Base-by-base conservation (phyloP, 768 basidiomycete genomes). In the Pleurotus citrinopileatus region DNA sequence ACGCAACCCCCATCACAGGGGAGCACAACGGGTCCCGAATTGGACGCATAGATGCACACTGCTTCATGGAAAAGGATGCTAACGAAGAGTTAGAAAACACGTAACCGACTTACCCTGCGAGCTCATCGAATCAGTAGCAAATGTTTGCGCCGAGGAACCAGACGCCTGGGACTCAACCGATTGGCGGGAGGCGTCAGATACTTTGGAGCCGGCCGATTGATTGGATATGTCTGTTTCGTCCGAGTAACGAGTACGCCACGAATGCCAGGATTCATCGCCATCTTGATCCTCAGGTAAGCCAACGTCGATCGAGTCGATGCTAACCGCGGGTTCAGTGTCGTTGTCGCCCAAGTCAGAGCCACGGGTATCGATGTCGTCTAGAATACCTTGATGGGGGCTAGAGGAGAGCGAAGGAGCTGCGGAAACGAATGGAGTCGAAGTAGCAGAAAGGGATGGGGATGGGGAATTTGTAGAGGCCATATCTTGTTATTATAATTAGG, bases 201-300 rank as follows among this genome's bases (percentile, higher is more conserved):
- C 34, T 37, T 51, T 51, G 22, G 48, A 36, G 13, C 19, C 34
- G 20, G 10, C 34, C 29, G 48, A 51, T 8, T 51, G 34, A 22
- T 51, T 34, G 6, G 48, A 51, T n/a, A 51, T 23, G 34, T 51
- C 48, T 37, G 48, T 37, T 26, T 51, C 48, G 29, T 37, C 34
- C 2, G 48, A 51, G n/a, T 51, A 34, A 10, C 34, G n/a, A 25
- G 48, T 34, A n/a, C 34, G 34, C 48, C 48, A 51, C 20, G 48
- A 51, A 37, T 23, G 29, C 48, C 48, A 51, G 5, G 48, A 51
- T 9, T 20, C 32, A 13, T 51, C 48, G 22, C 17, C 48, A 12
- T 51, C 48, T 10, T 37, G 29, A 23, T 51, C 48, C 15, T 37
- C 45, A 15, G 28, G 20, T 4, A 51, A 13, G 23, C 48, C 25